Base-by-base conservation (phyloP, 2,329 filamentous ascomycete genomes). In the Orbilia quercus region DNA sequence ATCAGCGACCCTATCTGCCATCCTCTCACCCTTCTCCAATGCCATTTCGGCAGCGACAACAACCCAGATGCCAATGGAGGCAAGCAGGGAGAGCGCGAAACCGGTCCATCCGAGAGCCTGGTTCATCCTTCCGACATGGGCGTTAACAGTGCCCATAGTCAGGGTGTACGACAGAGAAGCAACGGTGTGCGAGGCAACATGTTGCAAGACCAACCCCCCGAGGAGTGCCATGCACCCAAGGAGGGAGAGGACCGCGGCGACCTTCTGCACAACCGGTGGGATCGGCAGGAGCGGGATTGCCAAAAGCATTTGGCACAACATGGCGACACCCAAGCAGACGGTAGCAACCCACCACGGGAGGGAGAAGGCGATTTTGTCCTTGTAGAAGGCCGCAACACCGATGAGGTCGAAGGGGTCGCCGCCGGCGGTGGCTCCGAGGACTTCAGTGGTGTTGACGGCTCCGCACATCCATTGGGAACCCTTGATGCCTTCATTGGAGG, bases 391-490 rank as follows among this genome's bases (percentile, higher is more conserved):
- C 0, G 75, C 77, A 54, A 78, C 73, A 14, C 70, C 54, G 12
- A 77, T 74, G 25, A 78, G 74, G 36, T 78, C 71, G 63, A 78
- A 71, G 14, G 77, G 77, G 47, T 78, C 77, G 11, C 76, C 76
- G 48, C 65, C 67, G 45, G 77, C 55, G 53, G 76, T 73, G 16
- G 65, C 74, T 23, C 65, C 70, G 18, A 72, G 51, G 55, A 70
- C 72, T 20, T 75, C 72, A 45, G 76, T 73, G 3, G 75, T 66
- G 14, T 65, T 63, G 11, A 74, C 40, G 22, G 36, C 23, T 54
- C 70, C 70, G 38, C 70, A 74, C 14, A 48, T 62, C 70, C 70
- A 74, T 66, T 73, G 62, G 23, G 44, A 38, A 22, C 6, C 75
- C 71, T 66, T 77, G 75, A 55, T 75, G 36, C 76, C 76, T 73